Evolutionary conservation across 768 basidiomycete species (phyloP).

Genomic region (Cyclocybe aegerita): DNA sequence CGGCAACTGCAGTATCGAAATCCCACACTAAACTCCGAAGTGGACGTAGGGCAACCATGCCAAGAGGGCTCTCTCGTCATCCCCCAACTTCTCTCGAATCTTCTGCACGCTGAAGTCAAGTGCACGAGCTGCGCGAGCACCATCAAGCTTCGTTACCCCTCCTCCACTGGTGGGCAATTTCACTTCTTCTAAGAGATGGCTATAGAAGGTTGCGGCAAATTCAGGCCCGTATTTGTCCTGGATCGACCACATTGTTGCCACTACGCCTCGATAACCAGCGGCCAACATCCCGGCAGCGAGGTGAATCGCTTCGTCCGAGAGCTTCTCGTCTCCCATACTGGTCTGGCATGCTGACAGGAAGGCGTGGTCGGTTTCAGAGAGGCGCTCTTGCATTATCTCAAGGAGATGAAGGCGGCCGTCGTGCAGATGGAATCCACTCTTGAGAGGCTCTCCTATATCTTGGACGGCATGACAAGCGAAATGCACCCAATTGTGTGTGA

Average conservation of each 20-base stretch:
- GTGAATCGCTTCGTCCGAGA: conserved; percentile 10
- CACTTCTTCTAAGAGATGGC: too few species aligned
- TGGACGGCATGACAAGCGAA: conserved; percentile 32
- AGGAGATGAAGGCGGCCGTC: conserved; percentile 14
- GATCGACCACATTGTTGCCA: conserved; percentile 16
- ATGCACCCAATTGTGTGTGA: conserved; percentile 22
- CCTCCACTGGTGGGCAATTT: neutral
- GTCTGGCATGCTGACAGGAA: conserved; percentile 39
- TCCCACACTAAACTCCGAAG: neutral
- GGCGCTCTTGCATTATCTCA: conserved; percentile 3
- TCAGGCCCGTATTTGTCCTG: conserved; percentile 2
- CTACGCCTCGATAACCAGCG: conserved; percentile 9
- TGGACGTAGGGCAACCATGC: conserved; percentile 9
- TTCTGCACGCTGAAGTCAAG: neutral
- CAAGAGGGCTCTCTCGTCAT: neutral
- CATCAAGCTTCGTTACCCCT: conserved; percentile 2
- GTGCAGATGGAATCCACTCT: conserved; percentile 21
- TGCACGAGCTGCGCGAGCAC: neutral
- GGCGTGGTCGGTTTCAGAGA: conserved; percentile 25
- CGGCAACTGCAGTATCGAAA: neutral
- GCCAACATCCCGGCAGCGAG: conserved; percentile 13
- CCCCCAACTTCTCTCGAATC: neutral
- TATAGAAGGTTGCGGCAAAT: neutral
- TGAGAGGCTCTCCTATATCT: conserved; percentile 21
- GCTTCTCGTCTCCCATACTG: conserved; percentile 9